These are phyloP conservation scores for Pythium volutum DNA, from an alignment of 352 stramenopile genomes.

Conservation along the genomic window DNA sequence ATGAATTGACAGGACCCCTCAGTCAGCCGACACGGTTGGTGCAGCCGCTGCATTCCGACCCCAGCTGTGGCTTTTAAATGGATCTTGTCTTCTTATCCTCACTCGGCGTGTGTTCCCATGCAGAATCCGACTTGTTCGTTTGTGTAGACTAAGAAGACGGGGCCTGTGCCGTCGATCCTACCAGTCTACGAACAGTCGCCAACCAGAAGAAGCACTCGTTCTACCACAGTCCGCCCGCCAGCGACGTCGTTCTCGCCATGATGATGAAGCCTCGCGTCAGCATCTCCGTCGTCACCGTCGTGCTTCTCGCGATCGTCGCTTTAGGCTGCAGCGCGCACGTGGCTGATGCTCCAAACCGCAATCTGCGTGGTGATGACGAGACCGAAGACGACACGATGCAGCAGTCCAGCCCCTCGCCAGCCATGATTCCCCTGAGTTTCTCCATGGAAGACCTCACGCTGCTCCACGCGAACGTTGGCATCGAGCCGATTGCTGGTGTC, in stretches of 20 bases:
- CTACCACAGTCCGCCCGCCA: no score
- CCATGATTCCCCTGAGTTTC: not conserved
- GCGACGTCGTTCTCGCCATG: not conserved
- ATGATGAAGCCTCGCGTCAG: not conserved
- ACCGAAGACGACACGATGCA: not conserved
- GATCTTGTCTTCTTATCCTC: not conserved
- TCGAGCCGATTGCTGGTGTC: not conserved
- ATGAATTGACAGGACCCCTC: not conserved
- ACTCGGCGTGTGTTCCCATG: not conserved
- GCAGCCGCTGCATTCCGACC: not conserved
- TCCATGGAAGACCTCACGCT: conserved; percentile 6
- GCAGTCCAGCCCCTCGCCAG: not conserved
- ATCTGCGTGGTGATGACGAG: not conserved
- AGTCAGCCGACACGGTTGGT: no score
- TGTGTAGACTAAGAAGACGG: conserved; percentile 1
- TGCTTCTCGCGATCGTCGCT: not conserved
- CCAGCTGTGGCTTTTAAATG: not conserved
- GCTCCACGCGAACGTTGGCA: not conserved
- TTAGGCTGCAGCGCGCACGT: not conserved
- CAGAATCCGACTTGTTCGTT: not conserved
- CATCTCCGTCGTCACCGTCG: not conserved
- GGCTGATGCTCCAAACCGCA: no score
- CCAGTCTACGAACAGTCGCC: no score
- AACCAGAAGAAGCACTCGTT: no score
- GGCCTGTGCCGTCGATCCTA: no score